A percentile compares a stretch with the other conserved stretches of the same genome.
phyloP scores from a whole-genome alignment of 1,139 yeast species.

The Candida sp. region DNA sequence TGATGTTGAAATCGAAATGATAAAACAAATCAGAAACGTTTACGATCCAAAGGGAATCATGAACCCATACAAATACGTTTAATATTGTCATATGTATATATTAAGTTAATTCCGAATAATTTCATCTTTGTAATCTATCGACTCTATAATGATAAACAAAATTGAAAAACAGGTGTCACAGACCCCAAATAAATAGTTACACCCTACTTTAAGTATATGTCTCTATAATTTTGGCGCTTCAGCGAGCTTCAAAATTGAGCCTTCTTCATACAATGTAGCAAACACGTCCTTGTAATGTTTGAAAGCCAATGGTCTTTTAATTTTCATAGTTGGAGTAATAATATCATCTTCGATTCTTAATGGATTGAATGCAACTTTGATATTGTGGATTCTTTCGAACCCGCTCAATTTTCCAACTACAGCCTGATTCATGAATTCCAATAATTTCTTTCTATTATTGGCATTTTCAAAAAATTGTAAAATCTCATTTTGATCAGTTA shows the following conservation, averaged over 20 bases:
- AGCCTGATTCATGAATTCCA: constrained; percentile 23
- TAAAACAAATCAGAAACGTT: constrained; percentile 71
- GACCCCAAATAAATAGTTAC: neutral
- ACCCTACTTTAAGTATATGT: neutral
- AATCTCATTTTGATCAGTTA: constrained; percentile 19
- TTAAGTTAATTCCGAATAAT: no score
- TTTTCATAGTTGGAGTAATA: constrained; percentile 74
- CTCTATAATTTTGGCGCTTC: neutral
- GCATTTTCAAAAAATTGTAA: constrained; percentile 23
- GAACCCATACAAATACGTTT: constrained; percentile 89
- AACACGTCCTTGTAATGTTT: constrained; percentile 46
- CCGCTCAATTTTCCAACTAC: constrained; percentile 30
- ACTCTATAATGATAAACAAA: neutral
- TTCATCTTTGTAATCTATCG: neutral
- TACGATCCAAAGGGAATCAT: constrained; percentile 88
- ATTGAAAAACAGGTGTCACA: neutral
- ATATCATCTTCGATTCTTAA: constrained; percentile 60
- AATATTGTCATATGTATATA: constrained; percentile 6
- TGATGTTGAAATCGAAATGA: constrained; percentile 62
- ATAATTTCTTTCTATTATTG: constrained; percentile 22
- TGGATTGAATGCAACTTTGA: constrained; percentile 60
- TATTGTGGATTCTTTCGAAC: constrained; percentile 67
- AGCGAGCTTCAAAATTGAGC: constrained; percentile 16
- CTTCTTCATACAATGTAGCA: constrained; percentile 58
- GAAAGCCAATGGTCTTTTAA: constrained; percentile 60